Evolutionary conservation across 1,284 basidiomycete genomes (phyloP).

Genomic region (Melampsora larici-populina): DNA sequence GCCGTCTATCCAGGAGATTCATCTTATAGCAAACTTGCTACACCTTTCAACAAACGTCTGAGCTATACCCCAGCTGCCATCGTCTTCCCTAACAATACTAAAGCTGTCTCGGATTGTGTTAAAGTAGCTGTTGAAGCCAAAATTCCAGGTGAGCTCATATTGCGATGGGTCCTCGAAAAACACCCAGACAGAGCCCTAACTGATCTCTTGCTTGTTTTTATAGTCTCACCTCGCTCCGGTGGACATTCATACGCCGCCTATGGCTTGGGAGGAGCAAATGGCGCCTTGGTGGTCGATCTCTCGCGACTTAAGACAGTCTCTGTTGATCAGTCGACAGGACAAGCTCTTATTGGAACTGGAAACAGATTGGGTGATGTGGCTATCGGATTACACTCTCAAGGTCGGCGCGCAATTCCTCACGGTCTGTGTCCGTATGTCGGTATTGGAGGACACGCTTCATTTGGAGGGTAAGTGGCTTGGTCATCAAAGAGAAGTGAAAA

Average conservation of each 20-base stretch:
- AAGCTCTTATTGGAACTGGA: conserved; percentile 51
- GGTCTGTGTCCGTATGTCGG: conserved; percentile 54
- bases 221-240: conserved; percentile 28
- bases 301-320: too few relatives aligned
- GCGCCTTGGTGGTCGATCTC: conserved; percentile 27
- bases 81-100: conserved; percentile 12
- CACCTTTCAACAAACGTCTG: conserved; percentile 18
- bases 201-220: neutral
- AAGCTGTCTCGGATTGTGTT: conserved; percentile 1
- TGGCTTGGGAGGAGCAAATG: conserved; percentile 19
- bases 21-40: conserved; percentile 21
- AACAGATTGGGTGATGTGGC: conserved; percentile 54
- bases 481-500: neutral
- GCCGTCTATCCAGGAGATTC: conserved; percentile 33
- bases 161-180: too few relatives aligned
- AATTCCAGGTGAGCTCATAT: conserved; percentile 4
- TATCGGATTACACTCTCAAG: conserved; percentile 50
- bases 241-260: conserved; percentile 41
- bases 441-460: too few relatives aligned
- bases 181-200: too few relatives aligned
- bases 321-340: conserved; percentile 30
- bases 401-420: conserved; percentile 51
- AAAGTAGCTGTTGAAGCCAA: too few relatives aligned
- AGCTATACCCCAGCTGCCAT: conserved; percentile 19
- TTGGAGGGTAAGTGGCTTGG: conserved; percentile 45